Base-by-base conservation (phyloP, 768 basidiomycete species). In the Mycena albidolilacea region DNA sequence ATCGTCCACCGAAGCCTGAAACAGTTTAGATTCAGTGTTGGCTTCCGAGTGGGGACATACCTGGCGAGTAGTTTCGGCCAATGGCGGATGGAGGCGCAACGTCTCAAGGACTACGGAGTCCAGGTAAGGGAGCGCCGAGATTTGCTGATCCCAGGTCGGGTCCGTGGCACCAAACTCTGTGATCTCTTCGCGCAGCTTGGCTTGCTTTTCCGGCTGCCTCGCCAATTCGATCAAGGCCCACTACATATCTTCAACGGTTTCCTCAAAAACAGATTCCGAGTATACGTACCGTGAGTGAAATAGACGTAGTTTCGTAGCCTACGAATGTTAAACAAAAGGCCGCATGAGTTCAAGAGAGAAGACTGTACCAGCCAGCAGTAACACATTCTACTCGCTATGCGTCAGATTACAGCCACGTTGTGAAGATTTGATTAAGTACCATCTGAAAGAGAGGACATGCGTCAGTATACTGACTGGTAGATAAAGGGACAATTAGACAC, bases 301-400 rank as follows among this genome's bases (percentile, higher is more conserved):
- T 81, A 1, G 85, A 84, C 0, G 84, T 84, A 3, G 83, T 84
- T 73, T 85, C 84, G 66, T 85, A 86, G 14, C 84, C 85, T n/a
- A 81, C 81, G 39, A 44, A 57, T 11, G 3, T 50, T 60, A 1
- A 58, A 35, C 23, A 43, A n/a, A 23, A 5, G 43, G 10, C 4
- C 43, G 1, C 1, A 17, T 10, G 21, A 19, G 43, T 15, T 6
- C 7, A 35, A 9, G 23, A 38, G 23, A 38, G 12, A 50, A 57
- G n/a, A 35, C 11, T 60, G 43, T 62, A 73, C 73, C 74, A 5
- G 74, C 74, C 57, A 85, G 57, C 37, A 86, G 79, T 9, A 86
- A 76, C 7, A 82, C 77, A 68, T 85, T 86, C 78, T 84, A 35
- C n/a, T n/a, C 52, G 17, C 23, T 35, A 46, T 41, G 15, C 11